A percentile compares a stretch with the other conserved stretches of the same genome.
Conservation (phyloP, 2,329 filamentous ascomycete species). For the Coccinonectria pachysandricola region DNA sequence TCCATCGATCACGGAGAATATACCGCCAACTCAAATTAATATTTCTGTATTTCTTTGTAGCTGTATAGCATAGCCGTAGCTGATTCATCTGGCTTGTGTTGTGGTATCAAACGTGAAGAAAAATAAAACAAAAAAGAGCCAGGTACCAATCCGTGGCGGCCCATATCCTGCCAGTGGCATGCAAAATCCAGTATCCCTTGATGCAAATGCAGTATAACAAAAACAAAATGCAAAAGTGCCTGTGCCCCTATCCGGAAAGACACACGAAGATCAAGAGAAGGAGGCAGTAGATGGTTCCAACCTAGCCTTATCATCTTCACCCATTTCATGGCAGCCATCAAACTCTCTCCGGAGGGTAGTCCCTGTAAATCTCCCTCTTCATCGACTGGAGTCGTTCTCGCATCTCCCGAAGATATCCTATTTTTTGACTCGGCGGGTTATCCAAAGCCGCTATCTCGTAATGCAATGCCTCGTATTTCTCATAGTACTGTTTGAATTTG, state of each 20-base stretch:
- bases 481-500: conserved; percentile 46
- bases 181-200: conserved; percentile 15
- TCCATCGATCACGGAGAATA: conserved; percentile 3
- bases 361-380: conserved; percentile 48
- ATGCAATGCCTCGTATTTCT: conserved; percentile 47
- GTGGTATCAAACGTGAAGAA: conserved; percentile 18
- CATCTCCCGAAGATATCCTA: conserved; percentile 44
- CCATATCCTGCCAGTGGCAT: conserved; percentile 14
- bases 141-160: conserved; percentile 9
- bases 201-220: conserved; percentile 14
- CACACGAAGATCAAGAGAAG: no score
- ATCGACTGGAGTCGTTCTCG: conserved; percentile 41
- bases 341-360: conserved; percentile 25
- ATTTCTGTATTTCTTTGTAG: conserved; percentile 15
- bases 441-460: conserved; percentile 40
- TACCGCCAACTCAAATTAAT: conserved; percentile 10
- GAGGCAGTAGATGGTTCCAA: no score
- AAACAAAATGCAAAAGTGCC: conserved; percentile 18
- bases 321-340: conserved; percentile 11
- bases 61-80: conserved; percentile 12
- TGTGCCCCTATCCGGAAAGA: conserved; percentile 14
- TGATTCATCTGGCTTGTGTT: conserved; percentile 11
- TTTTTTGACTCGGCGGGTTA: conserved; percentile 40
- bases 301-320: conserved; percentile 5
- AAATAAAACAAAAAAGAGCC: conserved; percentile 16